These are phyloP conservation scores for Trametes meyenii DNA, from an alignment of 768 basidiomycete genomes.

Conservation along the genomic window DNA sequence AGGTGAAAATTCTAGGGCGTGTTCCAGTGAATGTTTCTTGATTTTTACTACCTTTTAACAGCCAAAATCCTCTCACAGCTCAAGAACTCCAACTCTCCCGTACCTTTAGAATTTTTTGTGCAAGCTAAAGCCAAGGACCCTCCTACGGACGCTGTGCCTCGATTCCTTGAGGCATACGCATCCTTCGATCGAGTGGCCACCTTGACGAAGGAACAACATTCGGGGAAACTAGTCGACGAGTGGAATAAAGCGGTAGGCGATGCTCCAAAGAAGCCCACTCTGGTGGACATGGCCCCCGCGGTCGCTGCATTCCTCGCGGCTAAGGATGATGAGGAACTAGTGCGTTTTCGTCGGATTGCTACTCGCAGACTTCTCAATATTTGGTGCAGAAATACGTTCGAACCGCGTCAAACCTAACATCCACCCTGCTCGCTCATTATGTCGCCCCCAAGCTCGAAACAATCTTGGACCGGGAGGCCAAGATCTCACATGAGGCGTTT, in stretches of 20 bases:
- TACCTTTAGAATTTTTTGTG: slow-evolving; percentile 76
- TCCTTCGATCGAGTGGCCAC: slow-evolving; percentile 68
- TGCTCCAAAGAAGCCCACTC: slow-evolving; percentile 63
- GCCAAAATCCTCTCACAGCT: slow-evolving; percentile 88
- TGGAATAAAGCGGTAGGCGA: slow-evolving; percentile 73
- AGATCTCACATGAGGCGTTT: slow-evolving; percentile 86
- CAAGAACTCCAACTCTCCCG: slow-evolving; percentile 51
- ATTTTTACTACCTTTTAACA: slow-evolving; percentile 35
- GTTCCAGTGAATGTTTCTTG: slow-evolving; percentile 8
- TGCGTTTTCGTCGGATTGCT: slow-evolving; percentile 42
- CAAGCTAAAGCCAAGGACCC: slow-evolving; percentile 83
- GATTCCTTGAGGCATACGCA: slow-evolving; percentile 65
- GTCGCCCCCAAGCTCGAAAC: slow-evolving; percentile 87
- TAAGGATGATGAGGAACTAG: slow-evolving; percentile 92
- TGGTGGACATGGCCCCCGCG: slow-evolving; percentile 76
- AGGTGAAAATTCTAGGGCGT: slow-evolving; percentile 49
- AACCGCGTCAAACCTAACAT: slow-evolving; percentile 76
- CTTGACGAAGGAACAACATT: slow-evolving; percentile 79
- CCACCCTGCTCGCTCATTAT: slow-evolving; percentile 82
- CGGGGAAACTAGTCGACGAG: slow-evolving; percentile 85
- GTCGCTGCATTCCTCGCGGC: slow-evolving; percentile 80
- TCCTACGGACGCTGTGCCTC: slow-evolving; percentile 71
- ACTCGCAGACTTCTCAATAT: slow-evolving; percentile 13
- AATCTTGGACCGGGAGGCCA: slow-evolving; percentile 89
- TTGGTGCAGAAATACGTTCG: slow-evolving; percentile 72